Evolutionary conservation across 2,329 filamentous ascomycete species (phyloP), one percentile per base, ranked within the genome.

Genomic region (Aspergillus neoniger): DNA sequence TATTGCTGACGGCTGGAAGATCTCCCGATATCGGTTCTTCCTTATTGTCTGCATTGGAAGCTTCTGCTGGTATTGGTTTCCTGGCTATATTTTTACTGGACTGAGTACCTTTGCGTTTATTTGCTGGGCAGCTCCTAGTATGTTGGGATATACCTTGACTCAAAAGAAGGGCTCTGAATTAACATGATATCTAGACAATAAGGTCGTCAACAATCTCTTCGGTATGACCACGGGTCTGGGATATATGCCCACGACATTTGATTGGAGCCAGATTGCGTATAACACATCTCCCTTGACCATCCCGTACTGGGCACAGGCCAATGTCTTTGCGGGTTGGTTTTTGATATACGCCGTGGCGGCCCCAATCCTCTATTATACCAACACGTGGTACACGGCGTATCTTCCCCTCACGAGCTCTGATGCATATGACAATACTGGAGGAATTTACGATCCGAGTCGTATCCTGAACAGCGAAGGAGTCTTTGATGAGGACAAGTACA

Each of bases 401-500:
- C 63, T 73, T 1, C 71, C 70, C 12, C 60, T 72, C 14, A 74
- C 68, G 28, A 70, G 66, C 32, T 66, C 66, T 15, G 66, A 70
- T 23, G 70, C 68, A 4, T 72, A 72, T 43, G 72, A 69, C 49
- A 72, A 72, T 28, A 86, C 79, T 1, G 86, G 85, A 21, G 69
- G 74, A 2, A 63, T 77, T 25, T 88, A 88, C 77, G 82, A 88
- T 59, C 83, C 86, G 8, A 78, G 79, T 4, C 78, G 77, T 21
- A 86, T 88, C 55, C 74, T 88, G 4, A 82, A 82, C 59, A 69
- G 75, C 12, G 77, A 85, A 64, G 76, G 81, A 32, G 55, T 55
- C 14, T 83, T 88, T 62, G 83, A 88, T 71, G 81, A 82, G 67
- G 81, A 77, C 0, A 82, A 82, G 32, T 88, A 89, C 71, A 76